These are phyloP conservation scores for Penicillium lividum DNA, from an alignment of 495 filamentous ascomycete genomes.

Conservation along the genomic window DNA sequence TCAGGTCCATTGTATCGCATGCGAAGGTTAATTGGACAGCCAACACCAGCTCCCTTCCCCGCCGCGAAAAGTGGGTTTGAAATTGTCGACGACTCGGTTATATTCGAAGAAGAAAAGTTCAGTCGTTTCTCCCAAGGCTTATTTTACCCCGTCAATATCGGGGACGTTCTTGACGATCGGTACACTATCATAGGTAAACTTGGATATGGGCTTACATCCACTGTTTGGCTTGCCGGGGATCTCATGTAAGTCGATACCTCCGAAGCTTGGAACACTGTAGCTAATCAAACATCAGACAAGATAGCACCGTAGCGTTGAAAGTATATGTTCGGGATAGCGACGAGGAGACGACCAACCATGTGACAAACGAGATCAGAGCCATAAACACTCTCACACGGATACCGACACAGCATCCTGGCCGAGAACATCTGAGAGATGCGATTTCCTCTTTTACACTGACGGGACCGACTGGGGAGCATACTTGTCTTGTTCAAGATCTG, in stretches of 20 bases:
- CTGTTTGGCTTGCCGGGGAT: not conserved
- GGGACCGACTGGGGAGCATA: too few relatives aligned
- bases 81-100: not conserved
- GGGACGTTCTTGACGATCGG: not conserved
- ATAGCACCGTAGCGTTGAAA: too few relatives aligned
- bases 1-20: not conserved
- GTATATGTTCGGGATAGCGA: too few relatives aligned
- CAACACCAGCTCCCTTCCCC: not conserved
- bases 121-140: not conserved
- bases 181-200: not conserved
- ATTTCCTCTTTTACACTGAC: too few relatives aligned
- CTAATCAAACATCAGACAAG: too few relatives aligned
- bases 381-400: too few relatives aligned
- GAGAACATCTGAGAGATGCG: too few relatives aligned
- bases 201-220: not conserved
- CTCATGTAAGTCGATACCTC: not conserved
- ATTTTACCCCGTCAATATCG: not conserved
- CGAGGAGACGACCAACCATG: too few relatives aligned
- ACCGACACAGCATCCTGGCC: too few relatives aligned
- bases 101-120: slow-evolving; percentile 1
- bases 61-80: not conserved
- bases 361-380: too few relatives aligned
- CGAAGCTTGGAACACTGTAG: too few relatives aligned
- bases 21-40: not conserved
- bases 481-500: too few relatives aligned